Evolutionary conservation across 1,139 yeast species (phyloP).

Genomic region (Kluyveromyces sp.): DNA sequence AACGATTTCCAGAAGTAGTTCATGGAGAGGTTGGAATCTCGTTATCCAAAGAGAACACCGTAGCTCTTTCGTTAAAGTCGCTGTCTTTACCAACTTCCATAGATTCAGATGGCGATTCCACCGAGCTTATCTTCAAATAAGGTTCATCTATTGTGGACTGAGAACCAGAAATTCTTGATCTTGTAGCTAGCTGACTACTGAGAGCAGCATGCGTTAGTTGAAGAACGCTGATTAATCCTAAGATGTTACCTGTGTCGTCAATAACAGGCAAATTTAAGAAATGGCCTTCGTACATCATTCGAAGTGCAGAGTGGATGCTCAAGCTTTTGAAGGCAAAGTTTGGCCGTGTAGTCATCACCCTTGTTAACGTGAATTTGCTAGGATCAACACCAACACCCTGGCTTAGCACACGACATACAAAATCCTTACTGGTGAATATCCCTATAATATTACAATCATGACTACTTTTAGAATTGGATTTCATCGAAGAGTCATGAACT

Average conservation of each 20-base stretch:
- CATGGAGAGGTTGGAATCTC: background rate
- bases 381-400: slow-evolving; percentile 30
- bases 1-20: slow-evolving; percentile 7
- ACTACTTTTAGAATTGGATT: slow-evolving; percentile 6
- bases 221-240: slow-evolving; percentile 36
- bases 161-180: background rate
- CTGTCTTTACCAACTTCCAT: background rate
- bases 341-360: slow-evolving; percentile 37
- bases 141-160: background rate
- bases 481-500: slow-evolving; percentile 25
- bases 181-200: slow-evolving; percentile 4
- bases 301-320: slow-evolving; percentile 34
- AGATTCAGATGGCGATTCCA: background rate
- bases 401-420: slow-evolving; percentile 32
- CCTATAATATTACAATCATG: slow-evolving; percentile 31
- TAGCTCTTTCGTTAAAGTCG: background rate
- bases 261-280: slow-evolving; percentile 35
- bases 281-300: slow-evolving; percentile 38
- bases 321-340: slow-evolving; percentile 33
- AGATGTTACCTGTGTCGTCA: slow-evolving; percentile 23
- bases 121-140: background rate
- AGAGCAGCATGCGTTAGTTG: slow-evolving; percentile 35
- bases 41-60: background rate
- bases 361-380: slow-evolving; percentile 30
- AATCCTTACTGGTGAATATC: slow-evolving; percentile 37